Conservation (phyloP, 1,284 basidiomycete genomes). For the Ganoderma lucidum region DNA sequence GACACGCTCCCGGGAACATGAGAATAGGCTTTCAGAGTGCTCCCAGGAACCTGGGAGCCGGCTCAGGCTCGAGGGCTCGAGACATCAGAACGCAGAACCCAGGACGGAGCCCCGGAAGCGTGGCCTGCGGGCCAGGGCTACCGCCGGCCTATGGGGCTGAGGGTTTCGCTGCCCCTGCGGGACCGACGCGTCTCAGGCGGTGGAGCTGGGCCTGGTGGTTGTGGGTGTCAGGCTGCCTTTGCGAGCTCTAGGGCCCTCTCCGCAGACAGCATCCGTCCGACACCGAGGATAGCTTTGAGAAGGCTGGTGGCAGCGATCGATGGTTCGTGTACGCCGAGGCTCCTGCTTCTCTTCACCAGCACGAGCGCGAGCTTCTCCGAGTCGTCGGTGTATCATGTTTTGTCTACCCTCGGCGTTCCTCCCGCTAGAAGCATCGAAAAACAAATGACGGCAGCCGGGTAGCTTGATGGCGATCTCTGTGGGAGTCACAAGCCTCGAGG, state of each 20-base stretch:
- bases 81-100: neutral
- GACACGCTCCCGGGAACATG: constrained; percentile 14
- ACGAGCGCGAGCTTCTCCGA: neutral
- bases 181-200: constrained; percentile 7
- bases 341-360: neutral
- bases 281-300: neutral
- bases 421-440: constrained; percentile 4
- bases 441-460: constrained; percentile 3
- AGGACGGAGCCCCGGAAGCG: neutral
- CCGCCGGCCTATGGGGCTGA: neutral
- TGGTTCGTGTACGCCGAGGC: neutral
- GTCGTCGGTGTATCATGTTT: neutral
- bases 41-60: constrained; percentile 13
- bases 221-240: constrained; percentile 3
- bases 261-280: neutral
- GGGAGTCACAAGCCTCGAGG: neutral
- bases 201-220: constrained; percentile 1
- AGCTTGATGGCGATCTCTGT: neutral
- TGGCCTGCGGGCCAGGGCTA: neutral
- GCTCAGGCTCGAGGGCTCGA: constrained; percentile 2
- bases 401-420: neutral
- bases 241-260: neutral
- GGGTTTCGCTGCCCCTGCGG: constrained; percentile 3
- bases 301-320: neutral
- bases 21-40: constrained; percentile 17